A percentile compares a stretch with the other conserved stretches of the same genome.
These are phyloP conservation scores for Arthrobotrys megalospora DNA, from an alignment of 2,329 filamentous ascomycete genomes.

Conservation along the genomic window DNA sequence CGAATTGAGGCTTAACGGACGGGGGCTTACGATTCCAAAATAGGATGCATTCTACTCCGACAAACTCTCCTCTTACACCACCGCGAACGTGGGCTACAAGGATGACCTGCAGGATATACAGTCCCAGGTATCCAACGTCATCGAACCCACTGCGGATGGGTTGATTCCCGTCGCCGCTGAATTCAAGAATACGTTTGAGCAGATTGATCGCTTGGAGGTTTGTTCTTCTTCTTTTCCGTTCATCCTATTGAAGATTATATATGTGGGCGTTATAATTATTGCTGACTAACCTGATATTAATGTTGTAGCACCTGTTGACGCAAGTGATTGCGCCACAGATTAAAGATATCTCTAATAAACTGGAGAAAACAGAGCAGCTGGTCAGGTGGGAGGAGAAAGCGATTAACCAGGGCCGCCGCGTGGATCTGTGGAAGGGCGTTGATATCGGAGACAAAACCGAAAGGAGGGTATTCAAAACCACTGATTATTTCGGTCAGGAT, in stretches of 20 bases:
- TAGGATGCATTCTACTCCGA: constrained; percentile 45
- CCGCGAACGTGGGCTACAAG: constrained; percentile 39
- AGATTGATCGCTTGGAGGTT: constrained; percentile 64
- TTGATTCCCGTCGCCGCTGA: constrained; percentile 63
- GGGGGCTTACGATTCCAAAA: constrained; percentile 5
- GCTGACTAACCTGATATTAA: not conserved
- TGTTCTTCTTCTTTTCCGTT: constrained; percentile 3
- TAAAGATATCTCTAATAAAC: constrained; percentile 62
- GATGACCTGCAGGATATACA: constrained; percentile 61
- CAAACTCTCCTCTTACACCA: constrained; percentile 25
- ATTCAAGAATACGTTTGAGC: constrained; percentile 63
- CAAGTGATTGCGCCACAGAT: constrained; percentile 62
- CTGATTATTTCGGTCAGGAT: constrained; percentile 62
- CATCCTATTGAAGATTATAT: too few species aligned
- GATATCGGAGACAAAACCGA: constrained; percentile 51
- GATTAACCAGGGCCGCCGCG: constrained; percentile 62
- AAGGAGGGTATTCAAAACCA: constrained; percentile 60
- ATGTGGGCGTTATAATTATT: too few species aligned
- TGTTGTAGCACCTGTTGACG: constrained; percentile 58
- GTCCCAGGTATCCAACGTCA: constrained; percentile 63
- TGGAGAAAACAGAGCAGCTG: constrained; percentile 63
- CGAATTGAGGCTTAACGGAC: not conserved
- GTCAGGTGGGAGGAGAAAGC: constrained; percentile 63
- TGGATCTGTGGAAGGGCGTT: constrained; percentile 63
- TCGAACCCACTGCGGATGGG: constrained; percentile 63